phyloP scores from a whole-genome alignment of 192 early-diverging fungal species.

The Irineochytrium annulatum region DNA sequence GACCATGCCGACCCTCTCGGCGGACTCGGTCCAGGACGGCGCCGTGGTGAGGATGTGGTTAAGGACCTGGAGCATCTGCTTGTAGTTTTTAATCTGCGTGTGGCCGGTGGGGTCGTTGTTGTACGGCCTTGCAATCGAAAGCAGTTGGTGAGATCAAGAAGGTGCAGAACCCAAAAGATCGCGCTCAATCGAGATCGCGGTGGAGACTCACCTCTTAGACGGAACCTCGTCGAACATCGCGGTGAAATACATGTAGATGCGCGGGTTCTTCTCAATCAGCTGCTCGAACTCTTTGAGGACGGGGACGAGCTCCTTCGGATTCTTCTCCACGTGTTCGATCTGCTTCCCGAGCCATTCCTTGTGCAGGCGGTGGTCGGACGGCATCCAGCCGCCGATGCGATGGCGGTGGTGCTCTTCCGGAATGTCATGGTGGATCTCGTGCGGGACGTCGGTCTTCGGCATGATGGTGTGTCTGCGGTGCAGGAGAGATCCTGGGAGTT shows the following conservation, averaged over 20 bases:
- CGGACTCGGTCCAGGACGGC: conserved; percentile 18
- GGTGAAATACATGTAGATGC: conserved; percentile 14
- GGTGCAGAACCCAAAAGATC: too few relatives aligned
- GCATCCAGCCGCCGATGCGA: conserved; percentile 14
- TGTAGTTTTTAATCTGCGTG: conserved; percentile 15
- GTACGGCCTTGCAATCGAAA: too few relatives aligned
- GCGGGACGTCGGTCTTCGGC: too few relatives aligned
- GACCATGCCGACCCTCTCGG: conserved; percentile 12
- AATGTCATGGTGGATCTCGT: too few relatives aligned
- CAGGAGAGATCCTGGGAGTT: too few relatives aligned
- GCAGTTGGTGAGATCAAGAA: too few relatives aligned
- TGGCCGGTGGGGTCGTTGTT: conserved; percentile 10
- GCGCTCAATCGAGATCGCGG: too few relatives aligned
- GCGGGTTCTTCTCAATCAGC: conserved; percentile 8
- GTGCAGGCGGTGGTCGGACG: conserved; percentile 17
- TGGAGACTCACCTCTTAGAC: too few relatives aligned
- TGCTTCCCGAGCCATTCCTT: conserved; percentile 10
- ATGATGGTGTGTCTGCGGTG: too few relatives aligned
- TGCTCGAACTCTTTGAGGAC: conserved; percentile 14
- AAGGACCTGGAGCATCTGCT: conserved; percentile 16
- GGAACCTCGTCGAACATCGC: conserved; percentile 21
- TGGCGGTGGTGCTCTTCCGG: too few relatives aligned
- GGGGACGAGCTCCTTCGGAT: conserved; percentile 3
- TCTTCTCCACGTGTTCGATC: conserved; percentile 15
- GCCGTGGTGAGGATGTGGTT: conserved; percentile 20